Evolutionary conservation across 305 asterid species (phyloP).

Genomic region (Salvia sclarea): DNA sequence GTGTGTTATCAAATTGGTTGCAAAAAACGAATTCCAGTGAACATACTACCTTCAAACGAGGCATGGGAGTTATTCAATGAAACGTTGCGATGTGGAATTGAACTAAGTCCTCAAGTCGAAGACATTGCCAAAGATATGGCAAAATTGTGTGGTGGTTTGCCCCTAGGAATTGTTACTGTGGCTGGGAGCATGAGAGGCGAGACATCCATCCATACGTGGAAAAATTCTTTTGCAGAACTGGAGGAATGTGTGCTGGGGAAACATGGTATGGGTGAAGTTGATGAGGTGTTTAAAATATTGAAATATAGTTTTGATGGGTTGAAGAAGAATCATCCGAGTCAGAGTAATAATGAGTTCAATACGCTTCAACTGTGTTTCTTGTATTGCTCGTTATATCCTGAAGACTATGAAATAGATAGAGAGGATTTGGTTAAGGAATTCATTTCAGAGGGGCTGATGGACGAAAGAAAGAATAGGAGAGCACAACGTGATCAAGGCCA

Average conservation of each 20-base stretch:
- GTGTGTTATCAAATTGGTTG: conserved; percentile 11
- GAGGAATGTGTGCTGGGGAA: neutral
- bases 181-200: conserved; percentile 14
- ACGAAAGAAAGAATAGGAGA: neutral
- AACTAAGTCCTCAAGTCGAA: neutral
- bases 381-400: conserved; percentile 11
- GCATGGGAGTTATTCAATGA: conserved; percentile 13
- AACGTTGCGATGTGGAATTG: neutral
- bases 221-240: too few relatives aligned
- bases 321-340: neutral
- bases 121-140: neutral
- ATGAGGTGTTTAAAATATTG: neutral
- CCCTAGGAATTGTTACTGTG: too few relatives aligned
- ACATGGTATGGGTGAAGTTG: neutral
- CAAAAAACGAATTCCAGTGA: neutral
- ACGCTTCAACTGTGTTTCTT: conserved; percentile 1
- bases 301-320: conserved; percentile 17
- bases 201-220: too few relatives aligned
- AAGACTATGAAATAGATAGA: neutral
- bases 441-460: conserved; percentile 1
- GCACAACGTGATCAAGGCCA: too few relatives aligned
- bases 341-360: neutral
- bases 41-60: neutral
- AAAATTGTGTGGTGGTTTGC: neutral
- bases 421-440: neutral